These are phyloP conservation scores for Eragrostis curvula DNA, from an alignment of 176 grass and related monocot genomes.

Conservation along the genomic window DNA sequence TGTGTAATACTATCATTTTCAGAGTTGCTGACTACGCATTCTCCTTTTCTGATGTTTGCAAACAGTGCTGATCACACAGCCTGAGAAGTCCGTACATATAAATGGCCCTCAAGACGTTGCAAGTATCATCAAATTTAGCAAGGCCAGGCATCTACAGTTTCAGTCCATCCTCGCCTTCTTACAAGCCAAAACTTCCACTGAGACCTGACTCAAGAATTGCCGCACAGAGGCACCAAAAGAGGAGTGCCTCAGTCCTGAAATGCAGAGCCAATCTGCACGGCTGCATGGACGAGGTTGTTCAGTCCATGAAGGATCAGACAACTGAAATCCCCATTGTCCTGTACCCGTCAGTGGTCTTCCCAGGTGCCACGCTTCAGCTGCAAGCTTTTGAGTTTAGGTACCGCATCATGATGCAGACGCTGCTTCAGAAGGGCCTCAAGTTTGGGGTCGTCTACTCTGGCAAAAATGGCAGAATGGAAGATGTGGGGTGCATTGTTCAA, in stretches of 20 bases:
- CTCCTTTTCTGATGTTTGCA: not conserved
- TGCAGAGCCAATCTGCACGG: conserved; percentile 37
- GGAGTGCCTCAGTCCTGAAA: conserved; percentile 5
- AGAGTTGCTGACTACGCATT: not conserved
- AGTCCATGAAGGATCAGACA: conserved; percentile 29
- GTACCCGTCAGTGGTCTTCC: conserved; percentile 71
- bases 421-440: conserved; percentile 65
- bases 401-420: conserved; percentile 94
- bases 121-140: conserved; percentile 21
- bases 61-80: conserved; percentile 12
- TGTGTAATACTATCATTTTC: not conserved
- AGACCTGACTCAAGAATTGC: not conserved
- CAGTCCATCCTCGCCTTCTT: not conserved
- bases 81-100: not conserved
- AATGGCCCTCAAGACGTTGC: conserved; percentile 48
- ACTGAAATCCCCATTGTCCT: conserved; percentile 67
- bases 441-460: conserved; percentile 44
- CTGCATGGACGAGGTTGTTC: conserved; percentile 24
- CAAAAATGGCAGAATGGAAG: conserved; percentile 2
- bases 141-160: not conserved
- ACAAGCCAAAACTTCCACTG: not conserved
- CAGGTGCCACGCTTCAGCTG: conserved; percentile 61
- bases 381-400: conserved; percentile 91
- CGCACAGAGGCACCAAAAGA: not conserved
- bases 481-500: conserved; percentile 76